These are phyloP conservation scores for Xylariaceae sp. DNA, from an alignment of 2,329 filamentous ascomycete species.

Conservation along the genomic window DNA sequence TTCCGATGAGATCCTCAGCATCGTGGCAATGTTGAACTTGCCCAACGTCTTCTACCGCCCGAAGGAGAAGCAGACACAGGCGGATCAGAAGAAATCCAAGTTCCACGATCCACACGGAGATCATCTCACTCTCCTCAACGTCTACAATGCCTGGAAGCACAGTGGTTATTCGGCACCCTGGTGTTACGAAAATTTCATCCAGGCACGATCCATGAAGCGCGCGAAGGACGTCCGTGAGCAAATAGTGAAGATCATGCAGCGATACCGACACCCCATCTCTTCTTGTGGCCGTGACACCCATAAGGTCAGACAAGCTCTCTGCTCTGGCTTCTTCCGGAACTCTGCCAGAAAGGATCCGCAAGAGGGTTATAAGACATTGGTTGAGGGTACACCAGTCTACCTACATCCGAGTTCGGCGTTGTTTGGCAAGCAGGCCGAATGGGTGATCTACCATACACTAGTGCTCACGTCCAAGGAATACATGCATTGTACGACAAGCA, in stretches of 20 bases:
- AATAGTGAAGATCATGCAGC: constrained; percentile 89
- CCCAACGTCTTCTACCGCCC: constrained; percentile 90
- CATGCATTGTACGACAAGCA: constrained; percentile 91
- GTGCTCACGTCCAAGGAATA: constrained; percentile 97
- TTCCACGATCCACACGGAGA: constrained; percentile 96
- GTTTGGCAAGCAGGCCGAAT: constrained; percentile 94
- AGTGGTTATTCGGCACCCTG: constrained; percentile 81
- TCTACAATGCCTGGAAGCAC: constrained; percentile 96
- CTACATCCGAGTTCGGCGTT: constrained; percentile 89
- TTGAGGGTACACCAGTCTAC: constrained; percentile 92
- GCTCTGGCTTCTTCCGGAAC: constrained; percentile 94
- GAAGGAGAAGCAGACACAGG: constrained; percentile 94
- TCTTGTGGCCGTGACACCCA: constrained; percentile 88
- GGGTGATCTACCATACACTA: constrained; percentile 90
- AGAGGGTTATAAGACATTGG: constrained; percentile 96
- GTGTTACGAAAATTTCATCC: constrained; percentile 98
- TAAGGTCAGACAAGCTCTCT: constrained; percentile 85
- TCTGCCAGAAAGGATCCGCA: constrained; percentile 91
- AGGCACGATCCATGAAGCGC: constrained; percentile 83
- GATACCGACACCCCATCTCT: constrained; percentile 79
- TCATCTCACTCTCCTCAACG: constrained; percentile 91
- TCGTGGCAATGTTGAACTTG: constrained; percentile 91
- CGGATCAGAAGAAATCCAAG: constrained; percentile 96
- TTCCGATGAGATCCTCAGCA: constrained; percentile 90
- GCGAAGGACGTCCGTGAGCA: constrained; percentile 93